phyloP scores from a whole-genome alignment of 805 yeast species.

The Kuraishia capsulata region DNA sequence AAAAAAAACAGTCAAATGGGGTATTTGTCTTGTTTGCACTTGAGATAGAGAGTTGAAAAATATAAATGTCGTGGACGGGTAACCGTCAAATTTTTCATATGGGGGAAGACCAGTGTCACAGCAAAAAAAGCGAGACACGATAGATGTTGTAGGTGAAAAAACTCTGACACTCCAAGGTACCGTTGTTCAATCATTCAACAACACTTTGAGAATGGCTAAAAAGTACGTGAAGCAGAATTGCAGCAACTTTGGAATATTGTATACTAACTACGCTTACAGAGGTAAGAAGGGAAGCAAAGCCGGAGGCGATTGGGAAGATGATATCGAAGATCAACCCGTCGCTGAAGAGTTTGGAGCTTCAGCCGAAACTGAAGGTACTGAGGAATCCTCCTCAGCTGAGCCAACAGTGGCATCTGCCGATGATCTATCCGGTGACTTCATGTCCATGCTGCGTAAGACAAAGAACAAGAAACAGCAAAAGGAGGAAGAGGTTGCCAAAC shows the following conservation, averaged over 20 bases:
- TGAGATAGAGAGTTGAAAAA: not conserved
- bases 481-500: conserved; percentile 39
- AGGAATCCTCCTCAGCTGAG: conserved; percentile 12
- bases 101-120: not conserved
- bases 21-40: not conserved
- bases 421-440: conserved; percentile 56
- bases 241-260: not conserved
- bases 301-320: conserved; percentile 78
- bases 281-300: conserved; percentile 59
- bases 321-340: conserved; percentile 41
- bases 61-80: conserved; percentile 1
- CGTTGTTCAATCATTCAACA: too few relatives aligned
- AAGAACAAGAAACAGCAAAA: conserved; percentile 70
- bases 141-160: too few relatives aligned
- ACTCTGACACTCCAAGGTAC: too few relatives aligned
- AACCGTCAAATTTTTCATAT: conserved; percentile 1
- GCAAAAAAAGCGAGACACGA: too few relatives aligned
- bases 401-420: conserved; percentile 26
- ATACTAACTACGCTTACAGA: conserved; percentile 18
- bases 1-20: not conserved
- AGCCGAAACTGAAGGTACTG: too few relatives aligned
- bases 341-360: conserved; percentile 43
- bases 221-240: conserved; percentile 19
- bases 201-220: conserved; percentile 37
- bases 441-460: conserved; percentile 74